phyloP scores from a whole-genome alignment of 352 stramenopile species.

The Blastocystis sp. region DNA sequence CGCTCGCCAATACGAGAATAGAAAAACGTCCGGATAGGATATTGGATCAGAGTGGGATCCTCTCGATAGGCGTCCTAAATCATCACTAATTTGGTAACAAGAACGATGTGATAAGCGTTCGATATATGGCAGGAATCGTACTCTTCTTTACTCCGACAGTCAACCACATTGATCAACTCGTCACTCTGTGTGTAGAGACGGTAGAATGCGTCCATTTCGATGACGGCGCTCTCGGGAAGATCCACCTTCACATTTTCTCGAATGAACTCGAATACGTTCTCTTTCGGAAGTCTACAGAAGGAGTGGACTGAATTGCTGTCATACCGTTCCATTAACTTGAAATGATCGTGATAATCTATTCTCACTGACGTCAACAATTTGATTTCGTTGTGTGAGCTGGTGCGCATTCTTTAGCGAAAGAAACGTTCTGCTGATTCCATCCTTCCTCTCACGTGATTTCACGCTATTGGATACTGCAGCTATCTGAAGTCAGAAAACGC shows the following conservation, averaged over 20 bases:
- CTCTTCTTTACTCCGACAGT: conserved; percentile 22
- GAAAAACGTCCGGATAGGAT: conserved; percentile 42
- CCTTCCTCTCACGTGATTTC: no score
- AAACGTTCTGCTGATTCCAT: no score
- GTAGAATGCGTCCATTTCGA: conserved; percentile 42
- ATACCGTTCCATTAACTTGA: conserved; percentile 23
- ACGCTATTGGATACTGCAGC: no score
- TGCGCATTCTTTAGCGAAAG: no score
- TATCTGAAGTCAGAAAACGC: no score
- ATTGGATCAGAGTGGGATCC: neutral
- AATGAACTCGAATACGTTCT: conserved; percentile 18
- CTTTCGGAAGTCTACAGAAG: conserved; percentile 13
- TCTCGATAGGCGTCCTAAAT: neutral
- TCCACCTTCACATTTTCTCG: conserved; percentile 27
- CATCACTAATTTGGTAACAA: neutral
- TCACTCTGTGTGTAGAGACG: conserved; percentile 5
- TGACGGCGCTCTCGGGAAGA: no score
- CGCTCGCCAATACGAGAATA: conserved; percentile 48
- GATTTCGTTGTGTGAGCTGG: neutral
- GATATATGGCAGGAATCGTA: conserved; percentile 39
- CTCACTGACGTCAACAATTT: neutral
- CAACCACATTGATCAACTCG: conserved; percentile 36
- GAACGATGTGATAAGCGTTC: neutral
- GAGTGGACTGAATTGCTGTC: neutral
- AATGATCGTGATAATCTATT: neutral